A percentile compares a stretch with the other conserved stretches of the same genome.
phyloP scores from a whole-genome alignment of 1,284 basidiomycete species.

The Sanghuangporus weigelae region DNA sequence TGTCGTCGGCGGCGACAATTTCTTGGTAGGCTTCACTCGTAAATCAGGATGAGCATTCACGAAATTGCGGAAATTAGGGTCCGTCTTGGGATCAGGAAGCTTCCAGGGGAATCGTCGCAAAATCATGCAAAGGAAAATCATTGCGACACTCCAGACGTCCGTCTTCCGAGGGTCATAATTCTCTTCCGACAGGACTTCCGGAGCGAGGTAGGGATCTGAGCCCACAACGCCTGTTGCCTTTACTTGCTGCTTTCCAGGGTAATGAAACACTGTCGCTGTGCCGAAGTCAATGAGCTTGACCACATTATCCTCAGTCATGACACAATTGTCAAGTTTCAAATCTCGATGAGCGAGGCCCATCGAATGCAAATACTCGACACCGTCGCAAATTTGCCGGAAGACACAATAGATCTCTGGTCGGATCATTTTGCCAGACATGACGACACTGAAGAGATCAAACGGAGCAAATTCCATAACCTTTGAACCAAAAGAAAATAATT shows the following conservation, averaged over 20 bases:
- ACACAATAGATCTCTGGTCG: slow-evolving; percentile 99
- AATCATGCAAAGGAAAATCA: slow-evolving; percentile 99
- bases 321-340: slow-evolving; percentile 99
- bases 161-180: slow-evolving; percentile 95
- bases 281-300: slow-evolving; percentile 99
- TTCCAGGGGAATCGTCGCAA: slow-evolving; percentile 98
- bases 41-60: slow-evolving; percentile 90
- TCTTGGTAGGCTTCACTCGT: slow-evolving; percentile 44
- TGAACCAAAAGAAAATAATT: slow-evolving; percentile 18
- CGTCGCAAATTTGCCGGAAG: slow-evolving; percentile 97
- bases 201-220: slow-evolving; percentile 96
- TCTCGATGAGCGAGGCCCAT: slow-evolving; percentile 98
- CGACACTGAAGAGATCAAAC: slow-evolving; percentile 96
- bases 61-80: slow-evolving; percentile 88
- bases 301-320: slow-evolving; percentile 91
- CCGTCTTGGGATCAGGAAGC: slow-evolving; percentile 91
- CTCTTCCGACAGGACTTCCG: slow-evolving; percentile 82
- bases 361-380: slow-evolving; percentile 96
- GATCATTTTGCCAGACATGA: slow-evolving; percentile 99
- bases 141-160: slow-evolving; percentile 97
- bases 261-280: slow-evolving; percentile 98
- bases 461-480: slow-evolving; percentile 99
- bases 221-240: slow-evolving; percentile 91
- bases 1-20: slow-evolving; percentile 5
- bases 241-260: slow-evolving; percentile 84